Evolutionary conservation across 148 eudicot species (phyloP), one percentile per base, ranked within the genome.

Genomic region (Cornus florida): DNA sequence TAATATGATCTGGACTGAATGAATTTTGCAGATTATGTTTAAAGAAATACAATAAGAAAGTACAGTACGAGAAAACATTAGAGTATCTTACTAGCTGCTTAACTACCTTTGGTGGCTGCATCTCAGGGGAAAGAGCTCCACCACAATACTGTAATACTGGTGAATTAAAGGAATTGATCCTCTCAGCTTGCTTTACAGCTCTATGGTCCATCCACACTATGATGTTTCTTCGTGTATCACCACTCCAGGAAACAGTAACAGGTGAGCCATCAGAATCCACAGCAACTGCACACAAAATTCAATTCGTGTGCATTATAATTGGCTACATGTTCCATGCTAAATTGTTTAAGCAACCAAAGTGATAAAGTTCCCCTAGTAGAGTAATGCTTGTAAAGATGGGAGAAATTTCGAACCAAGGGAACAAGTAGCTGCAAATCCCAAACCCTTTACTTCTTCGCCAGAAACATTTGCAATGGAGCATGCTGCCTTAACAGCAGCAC

Each of bases 201-300:
- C 99, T 90, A 80, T 96, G 99, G 85, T 96, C 99, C 99, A 96
- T 96, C 99, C 99, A 96, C 64, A 96, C 98, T 60, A 96, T 96
- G 67, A 96, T 85, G 79, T 96, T 96, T 89, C 99, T 91, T 86
- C 99, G 90, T 22, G 99, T 80, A 83, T 96, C 99, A 82, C 99
- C 95, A 83, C 95, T 92, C 98, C 97, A 92, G 62, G 99, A 96
- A 81, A 96, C 95, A 70, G 99, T 85, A 56, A 96, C 99, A 20
- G 99, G 99, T 75, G 94, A 86, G 53, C 95, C 99, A 67, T 94
- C 98, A 72, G 92, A 83, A 83, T 92, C 99, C 60, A 96, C 88
- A 83, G 99, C 98, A 84, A 96, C 99, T 96, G 92, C 88, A 80
- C 43, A 83, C 19, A 80, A 33, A 50, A 72, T 16, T 60, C 75